A percentile compares a stretch with the other conserved stretches of the same genome.
phyloP scores from a whole-genome alignment of 2,329 filamentous ascomycete genomes.

The Fusarium sterilihyphosum region DNA sequence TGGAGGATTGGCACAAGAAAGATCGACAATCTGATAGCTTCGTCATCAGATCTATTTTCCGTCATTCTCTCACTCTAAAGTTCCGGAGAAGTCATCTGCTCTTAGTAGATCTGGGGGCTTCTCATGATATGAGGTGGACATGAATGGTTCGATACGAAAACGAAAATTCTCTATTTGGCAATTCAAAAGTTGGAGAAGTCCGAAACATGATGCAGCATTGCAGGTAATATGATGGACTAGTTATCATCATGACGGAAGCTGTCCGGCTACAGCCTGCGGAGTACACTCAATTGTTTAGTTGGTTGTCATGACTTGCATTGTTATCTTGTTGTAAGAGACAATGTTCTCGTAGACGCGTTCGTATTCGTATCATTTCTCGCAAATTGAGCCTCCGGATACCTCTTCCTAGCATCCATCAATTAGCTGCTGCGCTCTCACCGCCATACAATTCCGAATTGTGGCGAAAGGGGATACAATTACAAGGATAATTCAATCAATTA shows the following conservation, averaged over 20 bases:
- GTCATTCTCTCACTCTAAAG: neutral
- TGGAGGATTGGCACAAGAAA: neutral
- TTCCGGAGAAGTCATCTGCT: neutral
- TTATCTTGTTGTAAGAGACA: neutral
- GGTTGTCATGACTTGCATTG: neutral
- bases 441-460: slow-evolving; percentile 9
- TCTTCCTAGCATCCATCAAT: slow-evolving; percentile 13
- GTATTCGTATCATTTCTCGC: slow-evolving; percentile 45
- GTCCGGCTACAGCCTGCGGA: neutral
- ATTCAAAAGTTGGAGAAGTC: neutral
- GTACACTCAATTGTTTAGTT: neutral
- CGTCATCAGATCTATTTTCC: neutral
- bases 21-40: neutral
- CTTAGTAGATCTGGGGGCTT: neutral
- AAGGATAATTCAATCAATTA: neutral
- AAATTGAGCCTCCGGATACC: slow-evolving; percentile 30
- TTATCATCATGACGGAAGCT: neutral
- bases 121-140: neutral
- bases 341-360: slow-evolving; percentile 42
- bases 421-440: slow-evolving; percentile 33
- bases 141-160: slow-evolving; percentile 1
- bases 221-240: neutral
- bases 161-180: neutral
- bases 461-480: slow-evolving; percentile 1
- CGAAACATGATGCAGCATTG: neutral